phyloP scores from a whole-genome alignment of 345 rosid species.

The Excoecaria agallocha region DNA sequence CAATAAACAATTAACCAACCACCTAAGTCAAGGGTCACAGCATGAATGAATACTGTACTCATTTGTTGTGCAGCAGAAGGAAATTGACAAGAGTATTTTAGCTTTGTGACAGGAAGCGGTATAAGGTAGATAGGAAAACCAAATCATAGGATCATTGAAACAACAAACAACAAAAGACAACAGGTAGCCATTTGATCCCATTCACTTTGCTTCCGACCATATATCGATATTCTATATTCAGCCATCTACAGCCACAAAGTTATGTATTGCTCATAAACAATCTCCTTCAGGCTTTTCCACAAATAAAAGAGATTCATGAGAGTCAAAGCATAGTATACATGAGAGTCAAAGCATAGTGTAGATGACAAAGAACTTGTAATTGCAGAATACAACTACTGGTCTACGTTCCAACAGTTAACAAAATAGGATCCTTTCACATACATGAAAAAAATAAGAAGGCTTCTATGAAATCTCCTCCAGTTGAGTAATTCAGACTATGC shows the following conservation, averaged over 20 bases:
- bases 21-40: too few species aligned
- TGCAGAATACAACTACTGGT: not conserved
- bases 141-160: too few species aligned
- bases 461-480: not conserved
- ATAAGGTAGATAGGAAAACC: too few species aligned
- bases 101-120: too few species aligned
- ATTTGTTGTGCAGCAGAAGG: too few species aligned
- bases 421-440: not conserved
- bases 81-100: too few species aligned
- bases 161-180: too few species aligned
- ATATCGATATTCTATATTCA: conserved; percentile 93
- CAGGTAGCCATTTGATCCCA: conserved; percentile 99
- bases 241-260: conserved; percentile 72
- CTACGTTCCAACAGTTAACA: not conserved
- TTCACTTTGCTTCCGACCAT: conserved; percentile 97
- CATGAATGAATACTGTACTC: too few species aligned
- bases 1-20: too few species aligned
- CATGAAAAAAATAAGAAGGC: not conserved
- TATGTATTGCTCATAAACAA: not conserved
- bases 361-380: not conserved
- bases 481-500: not conserved
- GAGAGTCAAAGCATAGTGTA: not conserved
- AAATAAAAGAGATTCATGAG: not conserved
- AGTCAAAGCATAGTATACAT: too few species aligned
- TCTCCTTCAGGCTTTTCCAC: not conserved